phyloP scores from a whole-genome alignment of 2,329 filamentous ascomycete species.

The Verticillium klebahnii region DNA sequence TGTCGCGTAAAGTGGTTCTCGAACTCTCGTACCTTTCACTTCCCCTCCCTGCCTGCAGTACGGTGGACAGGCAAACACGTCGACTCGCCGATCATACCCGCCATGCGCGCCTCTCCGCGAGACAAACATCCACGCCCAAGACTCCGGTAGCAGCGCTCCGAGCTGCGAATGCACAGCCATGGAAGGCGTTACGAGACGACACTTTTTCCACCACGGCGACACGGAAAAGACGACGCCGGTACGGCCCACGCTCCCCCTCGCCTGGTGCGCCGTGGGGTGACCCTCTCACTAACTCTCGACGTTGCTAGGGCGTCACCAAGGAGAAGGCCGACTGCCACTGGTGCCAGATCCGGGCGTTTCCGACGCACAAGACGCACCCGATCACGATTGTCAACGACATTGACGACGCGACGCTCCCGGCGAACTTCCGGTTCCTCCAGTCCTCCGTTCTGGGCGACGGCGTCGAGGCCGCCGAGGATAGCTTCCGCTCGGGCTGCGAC shows the following conservation, averaged over 20 bases:
- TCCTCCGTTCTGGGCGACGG: constrained; percentile 54
- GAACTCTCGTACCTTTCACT: neutral
- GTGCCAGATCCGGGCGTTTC: constrained; percentile 56
- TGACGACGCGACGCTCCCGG: constrained; percentile 51
- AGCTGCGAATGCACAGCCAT: constrained; percentile 22
- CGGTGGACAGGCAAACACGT: neutral
- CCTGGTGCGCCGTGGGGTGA: too few species aligned
- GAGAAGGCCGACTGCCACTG: constrained; percentile 50
- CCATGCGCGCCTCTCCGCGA: neutral
- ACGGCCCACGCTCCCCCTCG: constrained; percentile 4
- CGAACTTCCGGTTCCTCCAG: constrained; percentile 65
- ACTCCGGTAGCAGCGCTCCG: neutral
- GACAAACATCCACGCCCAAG: neutral
- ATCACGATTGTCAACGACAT: constrained; percentile 62
- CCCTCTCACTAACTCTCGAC: neutral
- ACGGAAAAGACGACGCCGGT: constrained; percentile 5
- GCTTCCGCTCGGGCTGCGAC: constrained; percentile 64
- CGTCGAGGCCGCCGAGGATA: constrained; percentile 54
- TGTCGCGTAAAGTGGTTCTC: constrained; percentile 11
- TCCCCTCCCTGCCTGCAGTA: neutral
- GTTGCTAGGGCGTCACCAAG: constrained; percentile 25
- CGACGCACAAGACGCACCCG: constrained; percentile 41
- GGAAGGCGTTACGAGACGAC: constrained; percentile 39
- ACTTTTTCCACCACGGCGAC: constrained; percentile 46
- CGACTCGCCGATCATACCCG: neutral